Percentiles rank a stretch among this genome's conserved stretches.
These are phyloP conservation scores for Colletotrichum chlorophyti DNA, from an alignment of 2,329 filamentous ascomycete species.

Conservation along the genomic window DNA sequence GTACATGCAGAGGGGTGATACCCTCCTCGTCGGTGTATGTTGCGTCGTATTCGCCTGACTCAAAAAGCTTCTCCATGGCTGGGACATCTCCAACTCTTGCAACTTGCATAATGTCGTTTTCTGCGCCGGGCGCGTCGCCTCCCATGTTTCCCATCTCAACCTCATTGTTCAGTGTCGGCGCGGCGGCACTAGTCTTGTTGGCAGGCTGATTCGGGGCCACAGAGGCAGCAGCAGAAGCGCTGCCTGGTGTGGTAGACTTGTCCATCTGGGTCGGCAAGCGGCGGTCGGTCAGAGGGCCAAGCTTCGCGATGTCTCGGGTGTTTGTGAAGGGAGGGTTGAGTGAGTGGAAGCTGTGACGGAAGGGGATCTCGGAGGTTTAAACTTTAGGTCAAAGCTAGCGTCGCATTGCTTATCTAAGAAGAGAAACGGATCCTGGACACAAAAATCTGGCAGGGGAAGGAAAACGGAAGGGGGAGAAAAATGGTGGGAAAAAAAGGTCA, in stretches of 20 bases:
- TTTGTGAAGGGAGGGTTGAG: not conserved
- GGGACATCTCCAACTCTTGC: slow-evolving; percentile 86
- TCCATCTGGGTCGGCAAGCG: slow-evolving; percentile 43
- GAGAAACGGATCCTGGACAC: not conserved
- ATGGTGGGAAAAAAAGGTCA: slow-evolving; percentile 6
- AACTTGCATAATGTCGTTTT: slow-evolving; percentile 94
- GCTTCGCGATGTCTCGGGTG: slow-evolving; percentile 2
- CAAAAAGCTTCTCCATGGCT: slow-evolving; percentile 89
- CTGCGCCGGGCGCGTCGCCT: slow-evolving; percentile 45
- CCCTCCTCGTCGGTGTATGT: slow-evolving; percentile 88
- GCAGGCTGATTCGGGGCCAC: slow-evolving; percentile 60
- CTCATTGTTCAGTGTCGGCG: slow-evolving; percentile 63
- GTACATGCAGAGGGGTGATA: slow-evolving; percentile 93
- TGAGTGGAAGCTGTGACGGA: not conserved
- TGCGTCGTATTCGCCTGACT: slow-evolving; percentile 80
- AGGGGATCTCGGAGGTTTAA: slow-evolving; percentile 1
- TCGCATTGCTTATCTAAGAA: slow-evolving; percentile 23
- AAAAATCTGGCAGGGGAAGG: too few relatives aligned
- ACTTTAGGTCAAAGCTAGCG: slow-evolving; percentile 24
- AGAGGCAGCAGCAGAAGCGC: slow-evolving; percentile 43
- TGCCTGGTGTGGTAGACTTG: slow-evolving; percentile 44
- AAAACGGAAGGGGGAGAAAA: not conserved
- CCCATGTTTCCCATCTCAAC: slow-evolving; percentile 61
- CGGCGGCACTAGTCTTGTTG: slow-evolving; percentile 58
- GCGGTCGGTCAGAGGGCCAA: slow-evolving; percentile 27